Evolutionary conservation across 495 filamentous ascomycete species (phyloP), one percentile per base, ranked within the genome.

Genomic region (Filosporella fistucella): DNA sequence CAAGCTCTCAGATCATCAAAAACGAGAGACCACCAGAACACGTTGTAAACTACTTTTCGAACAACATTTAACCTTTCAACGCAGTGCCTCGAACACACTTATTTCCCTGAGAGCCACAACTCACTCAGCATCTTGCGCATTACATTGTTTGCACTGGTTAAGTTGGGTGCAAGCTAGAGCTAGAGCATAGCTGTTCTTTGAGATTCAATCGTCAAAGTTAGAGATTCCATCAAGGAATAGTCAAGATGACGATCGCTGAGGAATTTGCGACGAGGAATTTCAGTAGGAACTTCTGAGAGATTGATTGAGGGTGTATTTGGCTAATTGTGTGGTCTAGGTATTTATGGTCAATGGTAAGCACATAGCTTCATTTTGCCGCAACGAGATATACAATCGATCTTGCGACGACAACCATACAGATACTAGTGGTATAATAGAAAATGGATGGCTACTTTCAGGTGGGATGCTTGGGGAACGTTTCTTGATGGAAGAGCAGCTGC

Each of bases 301-400:
- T 17, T 18, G 32, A 32, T 35, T 23, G 8, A 42, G 21, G 40
- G 22, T 17, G 26, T 16, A 29, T 30, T 33, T 38, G 28, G 43
- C 55, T 49, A 55, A 59, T 43, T 28, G 3, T 50, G 41, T 54
- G 51, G 32, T 26, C 30, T 63, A 98, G 93, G 94, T 78, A 98
- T 98, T 71, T 98, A 98, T 63, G 93, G 87, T 64, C 93, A 98
- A 94, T 98, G 93, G 93, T 98, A 67, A 79, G 85, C 78, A 51
- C 25, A 38, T 35, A 24, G 22, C 40, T 39, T 30, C 25, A 16
- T 17, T 18, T 32, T 43, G 17, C 41, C 5, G n/a, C 21, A 12
- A 20, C 4, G 6, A 17, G 35, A 30, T 20, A 6, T 6, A 10
- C 2, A 12, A n/a, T 17, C 28, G 28, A 32, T 21, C 35, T 38